A percentile compares a stretch with the other conserved stretches of the same genome.
phyloP scores from a whole-genome alignment of 2,329 filamentous ascomycete genomes.

The Epichloe gansuensis region DNA sequence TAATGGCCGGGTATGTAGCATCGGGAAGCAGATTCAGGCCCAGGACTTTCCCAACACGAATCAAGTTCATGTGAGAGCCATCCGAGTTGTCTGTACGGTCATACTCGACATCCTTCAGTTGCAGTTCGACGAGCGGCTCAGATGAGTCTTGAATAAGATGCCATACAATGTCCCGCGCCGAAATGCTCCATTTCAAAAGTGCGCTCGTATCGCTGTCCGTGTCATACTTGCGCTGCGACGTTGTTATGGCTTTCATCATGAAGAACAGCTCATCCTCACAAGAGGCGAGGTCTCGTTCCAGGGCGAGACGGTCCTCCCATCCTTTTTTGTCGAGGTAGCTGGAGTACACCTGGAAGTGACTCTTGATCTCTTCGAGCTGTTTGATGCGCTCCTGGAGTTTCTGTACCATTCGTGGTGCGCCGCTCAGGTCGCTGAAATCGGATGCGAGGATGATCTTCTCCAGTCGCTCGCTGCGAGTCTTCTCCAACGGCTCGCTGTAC shows the following conservation, averaged over 20 bases:
- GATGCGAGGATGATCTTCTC: slow-evolving; percentile 99
- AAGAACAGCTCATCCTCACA: slow-evolving; percentile 98
- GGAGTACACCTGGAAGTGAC: slow-evolving; percentile 86
- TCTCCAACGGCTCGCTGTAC: slow-evolving; percentile 92
- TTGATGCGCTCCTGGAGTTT: slow-evolving; percentile 84
- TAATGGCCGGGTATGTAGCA: slow-evolving; percentile 91
- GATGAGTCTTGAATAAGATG: slow-evolving; percentile 80
- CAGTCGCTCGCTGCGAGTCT: slow-evolving; percentile 86
- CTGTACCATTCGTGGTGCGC: slow-evolving; percentile 84
- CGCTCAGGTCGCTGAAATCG: slow-evolving; percentile 92
- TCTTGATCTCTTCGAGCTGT: slow-evolving; percentile 91
- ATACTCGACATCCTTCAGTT: slow-evolving; percentile 81
- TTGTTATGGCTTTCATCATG: slow-evolving; percentile 99
- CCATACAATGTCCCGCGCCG: slow-evolving; percentile 94
- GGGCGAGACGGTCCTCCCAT: slow-evolving; percentile 78
- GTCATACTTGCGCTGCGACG: slow-evolving; percentile 81
- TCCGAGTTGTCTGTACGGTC: slow-evolving; percentile 95
- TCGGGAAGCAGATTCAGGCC: slow-evolving; percentile 83
- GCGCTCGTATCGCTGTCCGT: slow-evolving; percentile 57
- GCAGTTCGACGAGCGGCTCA: slow-evolving; percentile 82
- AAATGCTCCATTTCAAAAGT: slow-evolving; percentile 80
- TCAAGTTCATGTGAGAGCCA: slow-evolving; percentile 85
- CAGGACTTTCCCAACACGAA: slow-evolving; percentile 77
- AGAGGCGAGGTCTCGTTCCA: slow-evolving; percentile 77
- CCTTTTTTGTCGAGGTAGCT: slow-evolving; percentile 76